These are phyloP conservation scores for Sclerotinia sclerotiorum DNA, from an alignment of 2,329 filamentous ascomycete species.

Conservation along the genomic window DNA sequence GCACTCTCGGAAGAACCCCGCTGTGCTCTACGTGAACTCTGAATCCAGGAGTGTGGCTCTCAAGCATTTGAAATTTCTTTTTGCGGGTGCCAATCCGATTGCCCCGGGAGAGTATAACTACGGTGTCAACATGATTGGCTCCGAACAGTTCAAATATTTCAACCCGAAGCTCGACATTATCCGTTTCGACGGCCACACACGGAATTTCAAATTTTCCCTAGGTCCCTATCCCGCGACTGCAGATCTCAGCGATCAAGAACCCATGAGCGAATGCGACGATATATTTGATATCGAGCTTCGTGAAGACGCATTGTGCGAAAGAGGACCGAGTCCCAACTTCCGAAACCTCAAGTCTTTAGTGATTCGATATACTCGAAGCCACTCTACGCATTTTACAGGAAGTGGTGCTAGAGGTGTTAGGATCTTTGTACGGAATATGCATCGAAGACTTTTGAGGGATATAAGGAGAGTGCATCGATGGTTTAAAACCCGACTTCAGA, in stretches of 20 bases:
- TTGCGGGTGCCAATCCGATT: neutral
- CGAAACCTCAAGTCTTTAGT: neutral
- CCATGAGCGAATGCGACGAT: neutral
- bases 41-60: neutral
- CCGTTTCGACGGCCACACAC: neutral
- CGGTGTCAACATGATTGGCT: neutral
- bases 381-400: neutral
- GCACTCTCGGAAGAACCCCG: neutral
- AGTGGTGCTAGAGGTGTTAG: neutral
- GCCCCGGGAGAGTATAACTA: neutral
- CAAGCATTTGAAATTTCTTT: neutral
- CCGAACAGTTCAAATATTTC: neutral
- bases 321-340: neutral
- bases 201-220: neutral
- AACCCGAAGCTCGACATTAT: neutral
- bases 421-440: neutral
- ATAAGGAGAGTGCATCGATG: rapidly evolving
- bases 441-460: rapidly evolving
- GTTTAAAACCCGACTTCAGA: neutral
- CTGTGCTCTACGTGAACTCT: neutral
- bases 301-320: neutral
- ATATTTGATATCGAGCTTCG: neutral
- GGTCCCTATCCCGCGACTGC: neutral
- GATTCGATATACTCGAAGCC: rapidly evolving
- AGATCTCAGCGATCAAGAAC: neutral